Conservation (phyloP, 345 rosid genomes). For the Melaleuca alternifolia region DNA sequence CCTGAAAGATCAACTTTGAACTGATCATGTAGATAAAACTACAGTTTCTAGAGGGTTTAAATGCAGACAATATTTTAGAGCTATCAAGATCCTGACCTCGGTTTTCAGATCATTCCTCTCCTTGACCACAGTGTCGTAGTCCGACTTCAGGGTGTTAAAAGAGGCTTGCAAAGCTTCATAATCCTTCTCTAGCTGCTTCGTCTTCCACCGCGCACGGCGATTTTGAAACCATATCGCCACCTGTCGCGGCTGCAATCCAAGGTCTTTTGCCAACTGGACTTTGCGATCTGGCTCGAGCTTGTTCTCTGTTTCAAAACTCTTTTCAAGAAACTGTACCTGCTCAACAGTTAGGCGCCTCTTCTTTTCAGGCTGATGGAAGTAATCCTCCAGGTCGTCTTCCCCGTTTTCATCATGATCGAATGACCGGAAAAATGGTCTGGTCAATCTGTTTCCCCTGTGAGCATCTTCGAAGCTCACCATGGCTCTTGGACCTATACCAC, state of each 20-base stretch:
- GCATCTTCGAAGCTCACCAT: conserved; percentile 34
- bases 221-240: conserved; percentile 64
- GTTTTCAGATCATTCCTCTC: conserved; percentile 31
- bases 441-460: conserved; percentile 4
- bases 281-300: conserved; percentile 62
- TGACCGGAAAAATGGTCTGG: conserved; percentile 11
- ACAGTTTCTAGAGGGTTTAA: neutral
- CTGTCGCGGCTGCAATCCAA: conserved; percentile 57
- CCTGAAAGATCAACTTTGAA: neutral
- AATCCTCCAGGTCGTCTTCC: conserved; percentile 35
- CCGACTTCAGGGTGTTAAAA: conserved; percentile 29
- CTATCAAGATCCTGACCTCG: conserved; percentile 20
- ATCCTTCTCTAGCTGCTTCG: conserved; percentile 50
- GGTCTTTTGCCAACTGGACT: conserved; percentile 46
- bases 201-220: conserved; percentile 50
- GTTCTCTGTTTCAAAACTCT: conserved; percentile 45
- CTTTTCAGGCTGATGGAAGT: conserved; percentile 34
- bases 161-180: conserved; percentile 28
- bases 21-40: neutral
- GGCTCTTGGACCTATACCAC: conserved; percentile 25
- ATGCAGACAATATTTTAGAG: neutral
- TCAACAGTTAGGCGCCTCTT: conserved; percentile 29
- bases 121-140: conserved; percentile 27
- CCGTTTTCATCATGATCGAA: conserved; percentile 31
- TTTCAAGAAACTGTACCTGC: conserved; percentile 54